Conservation (phyloP, 768 basidiomycete genomes). For the Lactifluus echinatus region DNA sequence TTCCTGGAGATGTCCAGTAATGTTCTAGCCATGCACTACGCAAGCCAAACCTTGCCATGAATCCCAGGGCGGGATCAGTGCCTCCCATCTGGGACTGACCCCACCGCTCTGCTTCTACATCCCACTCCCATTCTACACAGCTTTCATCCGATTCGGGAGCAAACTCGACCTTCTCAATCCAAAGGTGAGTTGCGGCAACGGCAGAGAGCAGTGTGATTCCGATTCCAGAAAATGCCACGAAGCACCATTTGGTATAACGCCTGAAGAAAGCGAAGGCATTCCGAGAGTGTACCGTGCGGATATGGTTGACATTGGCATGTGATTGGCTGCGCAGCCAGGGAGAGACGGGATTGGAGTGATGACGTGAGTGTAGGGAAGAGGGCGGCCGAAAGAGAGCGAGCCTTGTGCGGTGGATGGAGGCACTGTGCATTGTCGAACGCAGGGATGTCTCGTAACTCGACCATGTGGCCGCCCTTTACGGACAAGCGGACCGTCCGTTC, state of each 20-base stretch:
- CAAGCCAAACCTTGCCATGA: conserved; percentile 49
- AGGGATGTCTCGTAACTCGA: background rate
- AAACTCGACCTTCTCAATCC: conserved; percentile 51
- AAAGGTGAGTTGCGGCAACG: conserved; percentile 53
- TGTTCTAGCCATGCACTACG: conserved; percentile 67
- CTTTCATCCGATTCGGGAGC: conserved; percentile 44
- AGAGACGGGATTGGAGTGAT: background rate
- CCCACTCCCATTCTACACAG: conserved; percentile 57
- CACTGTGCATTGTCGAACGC: background rate
- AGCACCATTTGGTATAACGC: conserved; percentile 43
- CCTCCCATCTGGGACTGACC: conserved; percentile 43
- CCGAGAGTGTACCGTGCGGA: conserved; percentile 29
- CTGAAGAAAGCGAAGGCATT: conserved; percentile 37
- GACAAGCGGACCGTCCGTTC: too few species aligned
- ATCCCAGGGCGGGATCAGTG: conserved; percentile 64
- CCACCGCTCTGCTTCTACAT: conserved; percentile 54
- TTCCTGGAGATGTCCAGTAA: conserved; percentile 39
- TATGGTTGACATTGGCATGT: conserved; percentile 24
- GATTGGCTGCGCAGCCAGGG: conserved; percentile 10
- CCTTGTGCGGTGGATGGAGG: background rate
- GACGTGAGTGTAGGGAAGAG: background rate
- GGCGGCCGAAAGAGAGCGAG: background rate
- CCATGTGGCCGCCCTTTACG: too few species aligned
- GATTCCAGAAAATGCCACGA: conserved; percentile 36
- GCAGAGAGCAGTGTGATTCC: conserved; percentile 37